Conservation (phyloP, 441 rosid species). For the Macaranga tanarius region DNA sequence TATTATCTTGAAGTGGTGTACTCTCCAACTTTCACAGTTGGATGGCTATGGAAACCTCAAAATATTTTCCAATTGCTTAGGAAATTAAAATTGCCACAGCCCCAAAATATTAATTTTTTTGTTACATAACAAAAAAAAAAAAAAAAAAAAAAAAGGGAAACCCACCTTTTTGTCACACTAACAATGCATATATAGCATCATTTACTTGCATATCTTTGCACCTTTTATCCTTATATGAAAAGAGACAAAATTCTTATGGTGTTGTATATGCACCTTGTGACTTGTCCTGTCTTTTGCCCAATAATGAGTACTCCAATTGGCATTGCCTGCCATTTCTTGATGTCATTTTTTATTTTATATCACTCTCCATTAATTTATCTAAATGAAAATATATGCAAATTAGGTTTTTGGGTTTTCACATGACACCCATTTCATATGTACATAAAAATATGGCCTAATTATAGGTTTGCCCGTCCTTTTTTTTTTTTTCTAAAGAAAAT, state of each 20-base stretch:
- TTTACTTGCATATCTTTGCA: not conserved
- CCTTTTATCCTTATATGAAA: not conserved
- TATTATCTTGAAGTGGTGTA: not conserved
- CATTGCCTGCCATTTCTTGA: too few species aligned
- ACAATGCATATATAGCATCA: not conserved
- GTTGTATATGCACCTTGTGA: not conserved
- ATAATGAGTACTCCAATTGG: too few species aligned
- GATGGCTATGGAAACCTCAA: not conserved
- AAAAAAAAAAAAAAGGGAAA: too few species aligned
- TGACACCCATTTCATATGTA: too few species aligned
- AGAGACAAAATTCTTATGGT: not conserved
- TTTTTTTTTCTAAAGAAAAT: not conserved
- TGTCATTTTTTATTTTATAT: too few species aligned
- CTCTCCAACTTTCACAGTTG: not conserved
- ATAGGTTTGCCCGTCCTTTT: too few species aligned
- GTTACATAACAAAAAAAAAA: too few species aligned
- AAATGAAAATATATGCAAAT: too few species aligned
- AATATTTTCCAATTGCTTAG: not conserved
- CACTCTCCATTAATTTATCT: too few species aligned
- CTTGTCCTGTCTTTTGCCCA: not conserved
- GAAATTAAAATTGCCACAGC: not conserved
- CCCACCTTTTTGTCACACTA: too few species aligned
- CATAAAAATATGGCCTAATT: too few species aligned
- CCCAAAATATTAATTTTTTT: not conserved
- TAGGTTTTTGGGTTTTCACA: too few species aligned